Conservation (phyloP, 345 rosid genomes). For the Citrus trifoliata region DNA sequence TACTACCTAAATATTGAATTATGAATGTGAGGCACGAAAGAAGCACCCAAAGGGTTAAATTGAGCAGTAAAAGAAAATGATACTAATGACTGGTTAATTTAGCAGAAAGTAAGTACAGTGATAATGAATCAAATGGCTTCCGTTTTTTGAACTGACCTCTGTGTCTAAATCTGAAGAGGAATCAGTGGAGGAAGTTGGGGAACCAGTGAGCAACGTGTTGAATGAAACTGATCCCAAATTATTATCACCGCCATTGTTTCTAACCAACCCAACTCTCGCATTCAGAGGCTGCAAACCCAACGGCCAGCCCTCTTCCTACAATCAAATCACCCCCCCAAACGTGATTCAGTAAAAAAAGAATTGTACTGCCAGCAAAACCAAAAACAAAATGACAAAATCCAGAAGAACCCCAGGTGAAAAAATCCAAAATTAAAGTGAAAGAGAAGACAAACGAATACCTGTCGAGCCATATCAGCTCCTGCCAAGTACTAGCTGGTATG, state of each 20-base stretch:
- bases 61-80: background rate
- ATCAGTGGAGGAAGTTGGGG: constrained; percentile 41
- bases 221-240: constrained; percentile 39
- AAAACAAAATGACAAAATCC: constrained; percentile 19
- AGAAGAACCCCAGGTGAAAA: background rate
- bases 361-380: constrained; percentile 14
- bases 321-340: constrained; percentile 11
- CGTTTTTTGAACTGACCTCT: constrained; percentile 41
- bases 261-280: constrained; percentile 29
- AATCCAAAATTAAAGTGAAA: constrained; percentile 8
- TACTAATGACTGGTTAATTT: background rate
- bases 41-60: background rate
- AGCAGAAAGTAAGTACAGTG: background rate
- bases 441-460: constrained; percentile 29
- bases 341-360: background rate
- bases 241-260: constrained; percentile 26
- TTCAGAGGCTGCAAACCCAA: constrained; percentile 46
- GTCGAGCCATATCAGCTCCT: constrained; percentile 26
- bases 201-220: constrained; percentile 42
- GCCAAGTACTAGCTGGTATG: background rate
- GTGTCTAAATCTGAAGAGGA: constrained; percentile 59
- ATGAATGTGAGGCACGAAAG: background rate
- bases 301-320: constrained; percentile 54
- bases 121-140: background rate
- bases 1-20: background rate